phyloP scores from a whole-genome alignment of 352 stramenopile genomes.

The Globisporangium alternatum region DNA sequence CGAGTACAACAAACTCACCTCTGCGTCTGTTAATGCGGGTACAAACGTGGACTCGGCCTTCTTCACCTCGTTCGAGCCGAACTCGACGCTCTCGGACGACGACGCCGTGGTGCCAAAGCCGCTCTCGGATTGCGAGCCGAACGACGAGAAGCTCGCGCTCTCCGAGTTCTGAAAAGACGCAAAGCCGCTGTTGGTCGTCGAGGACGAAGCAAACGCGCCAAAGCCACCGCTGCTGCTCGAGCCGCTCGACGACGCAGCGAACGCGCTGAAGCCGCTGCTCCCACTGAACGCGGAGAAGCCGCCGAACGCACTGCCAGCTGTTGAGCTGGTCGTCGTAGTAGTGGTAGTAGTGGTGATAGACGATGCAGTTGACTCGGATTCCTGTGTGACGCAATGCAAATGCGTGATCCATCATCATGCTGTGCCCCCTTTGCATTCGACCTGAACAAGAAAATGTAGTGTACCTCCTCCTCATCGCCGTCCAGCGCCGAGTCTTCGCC shows the following conservation, averaged over 20 bases:
- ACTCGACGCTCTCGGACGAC: constrained; percentile 39
- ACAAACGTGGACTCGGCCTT: constrained; percentile 45
- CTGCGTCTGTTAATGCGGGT: constrained; percentile 56
- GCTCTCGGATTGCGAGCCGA: constrained; percentile 39
- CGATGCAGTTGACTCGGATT: background rate
- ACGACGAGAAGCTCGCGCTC: constrained; percentile 49
- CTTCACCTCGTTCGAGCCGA: constrained; percentile 40
- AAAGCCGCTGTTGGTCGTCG: constrained; percentile 39
- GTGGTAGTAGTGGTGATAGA: background rate
- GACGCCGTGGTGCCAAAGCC: constrained; percentile 40
- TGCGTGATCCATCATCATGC: background rate
- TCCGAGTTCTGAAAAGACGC: constrained; percentile 47
- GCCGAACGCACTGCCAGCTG: constrained; percentile 36
- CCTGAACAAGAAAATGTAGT: background rate
- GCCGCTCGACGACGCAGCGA: constrained; percentile 30
- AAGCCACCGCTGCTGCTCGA: constrained; percentile 30
- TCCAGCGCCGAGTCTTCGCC: background rate
- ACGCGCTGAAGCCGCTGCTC: constrained; percentile 48
- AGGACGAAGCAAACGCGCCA: constrained; percentile 17
- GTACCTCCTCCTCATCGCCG: background rate
- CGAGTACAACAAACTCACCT: constrained; percentile 32
- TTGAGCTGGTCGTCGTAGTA: constrained; percentile 20
- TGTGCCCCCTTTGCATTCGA: background rate
- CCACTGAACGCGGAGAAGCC: constrained; percentile 51
- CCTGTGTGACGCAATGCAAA: background rate